phyloP scores from a whole-genome alignment of 148 eudicot genomes.

The Salicornia ramosissima region DNA sequence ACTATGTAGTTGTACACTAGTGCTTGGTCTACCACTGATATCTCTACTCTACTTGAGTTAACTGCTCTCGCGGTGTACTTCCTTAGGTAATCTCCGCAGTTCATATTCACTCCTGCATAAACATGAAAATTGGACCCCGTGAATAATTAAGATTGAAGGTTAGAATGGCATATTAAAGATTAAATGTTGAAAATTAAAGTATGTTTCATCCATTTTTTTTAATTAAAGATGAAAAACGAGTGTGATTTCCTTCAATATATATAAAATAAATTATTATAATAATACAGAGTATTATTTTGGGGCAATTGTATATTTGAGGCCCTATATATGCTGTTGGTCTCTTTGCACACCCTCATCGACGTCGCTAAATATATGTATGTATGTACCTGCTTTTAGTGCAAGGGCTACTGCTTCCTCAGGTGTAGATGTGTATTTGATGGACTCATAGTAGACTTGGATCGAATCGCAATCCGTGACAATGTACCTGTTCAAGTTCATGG shows the following conservation, averaged over 20 bases:
- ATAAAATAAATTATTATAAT: too few relatives aligned
- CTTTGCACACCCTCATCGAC: too few relatives aligned
- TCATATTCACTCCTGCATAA: slow-evolving; percentile 38
- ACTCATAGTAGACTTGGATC: slow-evolving; percentile 27
- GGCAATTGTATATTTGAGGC: too few relatives aligned
- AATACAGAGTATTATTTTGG: too few relatives aligned
- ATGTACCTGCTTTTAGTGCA: slow-evolving; percentile 36
- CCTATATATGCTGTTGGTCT: too few relatives aligned
- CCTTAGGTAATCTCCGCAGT: slow-evolving; percentile 36
- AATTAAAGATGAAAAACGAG: too few relatives aligned
- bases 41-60: slow-evolving; percentile 23
- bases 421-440: slow-evolving; percentile 27
- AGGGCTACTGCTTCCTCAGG: slow-evolving; percentile 40
- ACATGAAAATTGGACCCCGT: too few relatives aligned
- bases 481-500: slow-evolving; percentile 22
- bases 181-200: too few relatives aligned
- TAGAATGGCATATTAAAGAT: too few relatives aligned
- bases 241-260: too few relatives aligned
- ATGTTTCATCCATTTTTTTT: too few relatives aligned
- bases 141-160: too few relatives aligned
- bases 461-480: slow-evolving; percentile 46
- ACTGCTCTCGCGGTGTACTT: slow-evolving; percentile 34
- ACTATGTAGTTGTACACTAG: slow-evolving; percentile 35
- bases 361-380: neutral
- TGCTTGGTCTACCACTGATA: slow-evolving; percentile 37